A percentile compares a stretch with the other conserved stretches of the same genome.
phyloP scores from a whole-genome alignment of 2,329 filamentous ascomycete species.

The Diaporthe sp. region DNA sequence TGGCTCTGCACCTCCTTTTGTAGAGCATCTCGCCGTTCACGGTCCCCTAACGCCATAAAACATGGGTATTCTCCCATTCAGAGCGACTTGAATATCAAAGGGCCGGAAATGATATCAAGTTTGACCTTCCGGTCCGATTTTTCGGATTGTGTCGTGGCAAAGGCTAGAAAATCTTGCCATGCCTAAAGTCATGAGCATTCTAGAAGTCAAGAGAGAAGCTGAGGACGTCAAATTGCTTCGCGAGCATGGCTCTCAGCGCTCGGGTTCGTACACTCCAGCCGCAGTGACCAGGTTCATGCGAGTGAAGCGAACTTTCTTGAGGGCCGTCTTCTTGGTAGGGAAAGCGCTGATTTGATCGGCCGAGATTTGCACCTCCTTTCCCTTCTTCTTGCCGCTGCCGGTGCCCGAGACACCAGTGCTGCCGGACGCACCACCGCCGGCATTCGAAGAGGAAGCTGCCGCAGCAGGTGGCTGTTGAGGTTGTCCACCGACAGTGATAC shows the following conservation, averaged over 20 bases:
- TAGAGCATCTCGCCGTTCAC: background rate
- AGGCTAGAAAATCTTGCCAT: background rate
- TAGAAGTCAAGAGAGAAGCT: background rate
- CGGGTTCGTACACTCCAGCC: constrained; percentile 77
- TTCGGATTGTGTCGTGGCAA: background rate
- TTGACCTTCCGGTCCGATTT: background rate
- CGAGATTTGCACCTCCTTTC: constrained; percentile 90
- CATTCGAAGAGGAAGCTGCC: constrained; percentile 54
- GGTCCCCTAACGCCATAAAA: constrained; percentile 4
- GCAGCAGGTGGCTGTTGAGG: constrained; percentile 46
- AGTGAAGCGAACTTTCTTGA: constrained; percentile 94
- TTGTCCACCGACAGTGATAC: constrained; percentile 58
- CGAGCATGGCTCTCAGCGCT: constrained; percentile 51
- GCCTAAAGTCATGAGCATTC: background rate
- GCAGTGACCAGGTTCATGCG: constrained; percentile 95
- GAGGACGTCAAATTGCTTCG: background rate
- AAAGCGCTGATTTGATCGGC: constrained; percentile 96
- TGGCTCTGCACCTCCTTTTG: background rate
- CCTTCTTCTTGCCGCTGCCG: constrained; percentile 75
- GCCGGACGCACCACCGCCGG: constrained; percentile 50
- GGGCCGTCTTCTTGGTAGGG: constrained; percentile 94
- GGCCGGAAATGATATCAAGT: background rate
- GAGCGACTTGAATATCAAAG: constrained; percentile 5
- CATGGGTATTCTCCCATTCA: constrained; percentile 9
- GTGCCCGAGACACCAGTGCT: constrained; percentile 46